Percentiles rank a stretch among this genome's conserved stretches.
phyloP scores from a whole-genome alignment of 202 grass and related monocot species.

The Saccharum hybrid region DNA sequence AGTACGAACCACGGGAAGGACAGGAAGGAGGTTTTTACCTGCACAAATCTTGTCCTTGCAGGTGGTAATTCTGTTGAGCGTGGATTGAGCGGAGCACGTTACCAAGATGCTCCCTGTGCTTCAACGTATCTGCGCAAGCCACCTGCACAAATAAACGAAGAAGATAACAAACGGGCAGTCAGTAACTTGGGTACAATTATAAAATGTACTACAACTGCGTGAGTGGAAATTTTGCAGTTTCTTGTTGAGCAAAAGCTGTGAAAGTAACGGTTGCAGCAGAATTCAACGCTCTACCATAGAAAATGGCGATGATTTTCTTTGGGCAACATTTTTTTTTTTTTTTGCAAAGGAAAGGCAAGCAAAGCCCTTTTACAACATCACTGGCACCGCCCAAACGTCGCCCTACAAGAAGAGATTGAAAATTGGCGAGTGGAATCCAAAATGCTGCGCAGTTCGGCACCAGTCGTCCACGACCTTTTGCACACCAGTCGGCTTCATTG shows the following conservation, averaged over 20 bases:
- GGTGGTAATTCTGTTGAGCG: neutral
- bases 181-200: neutral
- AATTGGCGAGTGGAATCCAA: constrained; percentile 31
- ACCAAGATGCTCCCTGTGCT: neutral
- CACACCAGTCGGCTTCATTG: neutral
- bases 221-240: neutral
- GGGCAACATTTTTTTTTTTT: constrained; percentile 36
- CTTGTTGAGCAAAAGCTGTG: neutral
- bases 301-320: neutral
- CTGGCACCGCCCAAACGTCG: constrained; percentile 39
- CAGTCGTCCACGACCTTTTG: neutral
- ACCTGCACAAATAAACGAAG: neutral
- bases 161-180: neutral
- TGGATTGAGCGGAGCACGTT: neutral
- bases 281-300: constrained; percentile 9
- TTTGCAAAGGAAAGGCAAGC: constrained; percentile 3
- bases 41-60: neutral
- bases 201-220: neutral
- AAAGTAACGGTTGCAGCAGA: neutral
- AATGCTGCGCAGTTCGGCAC: constrained; percentile 30
- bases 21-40: neutral
- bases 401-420: neutral
- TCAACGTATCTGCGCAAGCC: neutral
- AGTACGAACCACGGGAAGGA: neutral
- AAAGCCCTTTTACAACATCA: constrained; percentile 32